Conservation (phyloP, 805 yeast genomes). For the Wickerhamomyces ciferrii region DNA sequence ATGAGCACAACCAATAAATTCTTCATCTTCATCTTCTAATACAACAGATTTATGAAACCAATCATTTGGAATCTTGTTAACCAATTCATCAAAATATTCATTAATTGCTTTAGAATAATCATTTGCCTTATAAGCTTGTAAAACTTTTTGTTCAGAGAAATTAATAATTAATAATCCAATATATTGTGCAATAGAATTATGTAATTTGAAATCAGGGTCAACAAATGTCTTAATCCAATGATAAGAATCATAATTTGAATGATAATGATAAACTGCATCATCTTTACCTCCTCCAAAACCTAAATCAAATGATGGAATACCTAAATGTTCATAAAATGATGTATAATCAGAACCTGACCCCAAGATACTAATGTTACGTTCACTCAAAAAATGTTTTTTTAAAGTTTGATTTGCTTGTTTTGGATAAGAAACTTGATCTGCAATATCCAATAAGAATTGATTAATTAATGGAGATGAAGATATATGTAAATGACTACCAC, state of each 20-base stretch:
- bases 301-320: slow-evolving; percentile 55
- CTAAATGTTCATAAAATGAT: slow-evolving; percentile 53
- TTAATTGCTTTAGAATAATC: slow-evolving; percentile 35
- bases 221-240: slow-evolving; percentile 64
- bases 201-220: slow-evolving; percentile 58
- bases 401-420: slow-evolving; percentile 11
- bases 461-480: slow-evolving; percentile 57
- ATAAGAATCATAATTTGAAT: slow-evolving; percentile 68
- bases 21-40: slow-evolving; percentile 5
- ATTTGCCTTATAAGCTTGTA: slow-evolving; percentile 29
- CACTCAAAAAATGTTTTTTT: slow-evolving; percentile 23
- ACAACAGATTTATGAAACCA: slow-evolving; percentile 27
- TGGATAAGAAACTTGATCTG: slow-evolving; percentile 46
- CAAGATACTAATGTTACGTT: slow-evolving; percentile 35
- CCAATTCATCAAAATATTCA: slow-evolving; percentile 31
- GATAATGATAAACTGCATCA: slow-evolving; percentile 69
- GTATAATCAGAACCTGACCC: slow-evolving; percentile 75
- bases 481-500: slow-evolving; percentile 47
- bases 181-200: slow-evolving; percentile 49
- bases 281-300: slow-evolving; percentile 41
- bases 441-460: slow-evolving; percentile 36
- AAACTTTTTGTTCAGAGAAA: slow-evolving; percentile 42
- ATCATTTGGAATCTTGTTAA: slow-evolving; percentile 28
- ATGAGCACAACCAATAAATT: slow-evolving; percentile 1
- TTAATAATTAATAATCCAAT: slow-evolving; percentile 45